Evolutionary conservation across 495 filamentous ascomycete species (phyloP), one percentile per base, ranked within the genome.

Genomic region (Aspergillus funiculosus): DNA sequence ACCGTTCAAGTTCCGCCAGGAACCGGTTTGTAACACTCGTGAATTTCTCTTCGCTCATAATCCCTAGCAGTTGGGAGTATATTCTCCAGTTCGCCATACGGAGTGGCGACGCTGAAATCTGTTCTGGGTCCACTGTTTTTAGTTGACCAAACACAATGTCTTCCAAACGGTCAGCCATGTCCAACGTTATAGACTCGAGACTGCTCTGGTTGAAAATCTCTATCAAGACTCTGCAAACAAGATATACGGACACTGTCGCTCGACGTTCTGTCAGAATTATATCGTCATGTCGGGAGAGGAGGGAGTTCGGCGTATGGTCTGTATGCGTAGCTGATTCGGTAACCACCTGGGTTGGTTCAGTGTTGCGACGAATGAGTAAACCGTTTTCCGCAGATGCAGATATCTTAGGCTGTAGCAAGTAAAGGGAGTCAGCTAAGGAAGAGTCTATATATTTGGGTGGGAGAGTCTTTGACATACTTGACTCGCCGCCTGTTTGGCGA

Each of bases 71-170:
- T 56, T 94, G 88, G 18, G 85, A 82, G 56, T 94, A 95, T 9
- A 97, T 82, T 43, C 84, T 83, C 92, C 92, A 97, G 61, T 97
- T 96, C 11, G 92, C 84, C 68, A 89, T 78, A 48, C 87, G 83
- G 6, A 95, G 75, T 4, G 86, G 80, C 2, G 88, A 95, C 8
- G 76, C 74, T 14, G 81, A 71, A 10, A 97, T 74, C 54, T 85
- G 80, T 5, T 95, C 87, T 0, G 84, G 81, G 34, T 97, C 89
- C n/a, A 86, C 83, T 13, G 79, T 82, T 57, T 86, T 89, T 13
- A 98, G 68, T 58, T 95, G 91, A 24, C 83, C 82, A 62, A 96
- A 98, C 39, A 97, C 94, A 36, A 97, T 94, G 34, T 83, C 86
- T 62, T 97, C 91, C 11, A 98, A 72, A 39, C 86, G 87, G 36